phyloP scores from a whole-genome alignment of 2,329 filamentous ascomycete species.

The Pseudogymnoascus sp. region DNA sequence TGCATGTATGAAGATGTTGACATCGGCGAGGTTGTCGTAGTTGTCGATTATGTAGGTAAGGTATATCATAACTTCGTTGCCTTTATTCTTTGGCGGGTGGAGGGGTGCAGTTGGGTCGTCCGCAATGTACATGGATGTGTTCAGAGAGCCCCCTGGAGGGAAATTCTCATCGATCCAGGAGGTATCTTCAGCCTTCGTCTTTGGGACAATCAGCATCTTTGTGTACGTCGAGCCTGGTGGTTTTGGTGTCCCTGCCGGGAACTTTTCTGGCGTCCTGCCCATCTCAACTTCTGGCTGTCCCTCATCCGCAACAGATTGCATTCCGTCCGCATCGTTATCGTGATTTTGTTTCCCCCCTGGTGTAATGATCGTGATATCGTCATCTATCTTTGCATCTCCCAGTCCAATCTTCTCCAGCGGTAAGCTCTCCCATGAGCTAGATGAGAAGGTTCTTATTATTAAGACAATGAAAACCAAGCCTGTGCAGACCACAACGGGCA shows the following conservation, averaged over 20 bases:
- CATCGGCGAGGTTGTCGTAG: constrained; percentile 43
- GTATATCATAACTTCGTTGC: constrained; percentile 24
- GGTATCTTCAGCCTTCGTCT: constrained; percentile 16
- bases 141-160: constrained; percentile 11
- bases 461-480: background rate
- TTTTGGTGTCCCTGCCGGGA: constrained; percentile 13
- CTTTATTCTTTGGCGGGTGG: constrained; percentile 44
- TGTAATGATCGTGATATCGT: background rate
- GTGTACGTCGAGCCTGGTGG: constrained; percentile 17
- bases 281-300: background rate
- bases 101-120: constrained; percentile 29
- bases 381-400: constrained; percentile 4
- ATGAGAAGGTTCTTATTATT: background rate
- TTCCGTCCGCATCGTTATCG: background rate
- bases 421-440: constrained; percentile 9
- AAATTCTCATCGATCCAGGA: constrained; percentile 22
- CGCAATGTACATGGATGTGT: constrained; percentile 19
- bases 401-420: constrained; percentile 14
- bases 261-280: constrained; percentile 9
- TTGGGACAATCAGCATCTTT: constrained; percentile 19
- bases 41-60: constrained; percentile 55
- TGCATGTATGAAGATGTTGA: constrained; percentile 32
- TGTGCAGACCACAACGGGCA: constrained; percentile 4
- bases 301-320: background rate
- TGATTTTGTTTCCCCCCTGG: background rate